A percentile compares a stretch with the other conserved stretches of the same genome.
phyloP scores from a whole-genome alignment of 202 grass and related monocot species.

The Carex arenaria region DNA sequence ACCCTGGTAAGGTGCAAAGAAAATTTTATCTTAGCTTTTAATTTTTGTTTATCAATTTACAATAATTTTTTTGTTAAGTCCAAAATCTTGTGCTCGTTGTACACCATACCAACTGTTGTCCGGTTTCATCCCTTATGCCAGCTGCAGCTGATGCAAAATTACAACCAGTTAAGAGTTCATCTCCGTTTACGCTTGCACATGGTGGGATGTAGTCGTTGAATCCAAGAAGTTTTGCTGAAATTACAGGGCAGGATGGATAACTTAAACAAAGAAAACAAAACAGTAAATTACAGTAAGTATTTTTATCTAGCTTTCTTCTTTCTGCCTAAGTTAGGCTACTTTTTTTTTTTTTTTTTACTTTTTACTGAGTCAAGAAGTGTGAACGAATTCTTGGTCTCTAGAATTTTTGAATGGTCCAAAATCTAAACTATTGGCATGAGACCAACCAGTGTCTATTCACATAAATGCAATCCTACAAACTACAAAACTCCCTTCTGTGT shows the following conservation, averaged over 20 bases:
- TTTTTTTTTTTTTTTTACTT: neutral
- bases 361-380: neutral
- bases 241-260: neutral
- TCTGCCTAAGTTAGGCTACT: neutral
- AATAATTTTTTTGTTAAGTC: neutral
- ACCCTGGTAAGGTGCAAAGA: slow-evolving; percentile 32
- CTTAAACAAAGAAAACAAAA: neutral
- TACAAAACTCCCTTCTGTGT: neutral
- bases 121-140: slow-evolving; percentile 87
- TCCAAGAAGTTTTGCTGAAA: slow-evolving; percentile 62
- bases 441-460: neutral
- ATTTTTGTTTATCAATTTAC: neutral
- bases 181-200: slow-evolving; percentile 51
- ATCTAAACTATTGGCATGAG: neutral
- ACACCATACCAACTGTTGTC: slow-evolving; percentile 53
- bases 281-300: neutral
- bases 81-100: neutral
- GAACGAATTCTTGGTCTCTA: neutral
- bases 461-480: slow-evolving; percentile 10
- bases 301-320: neutral
- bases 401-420: neutral
- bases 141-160: slow-evolving; percentile 98
- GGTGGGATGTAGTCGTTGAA: slow-evolving; percentile 72
- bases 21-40: neutral
- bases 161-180: slow-evolving; percentile 64